Evolutionary conservation across 345 rosid species (phyloP).

Genomic region (Eucalyptus globulus): DNA sequence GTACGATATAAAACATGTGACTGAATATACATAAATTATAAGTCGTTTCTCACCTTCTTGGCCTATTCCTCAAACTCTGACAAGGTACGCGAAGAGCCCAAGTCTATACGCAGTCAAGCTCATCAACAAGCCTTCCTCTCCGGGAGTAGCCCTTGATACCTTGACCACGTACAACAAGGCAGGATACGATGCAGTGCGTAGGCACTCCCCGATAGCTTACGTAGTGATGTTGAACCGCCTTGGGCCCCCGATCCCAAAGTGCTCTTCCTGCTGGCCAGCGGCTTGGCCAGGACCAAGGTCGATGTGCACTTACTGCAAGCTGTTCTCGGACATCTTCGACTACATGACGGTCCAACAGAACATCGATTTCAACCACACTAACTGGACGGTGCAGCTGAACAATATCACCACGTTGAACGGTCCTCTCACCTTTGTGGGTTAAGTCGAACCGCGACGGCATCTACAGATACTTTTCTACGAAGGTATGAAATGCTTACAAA

Average conservation of each 20-base stretch:
- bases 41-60: no score
- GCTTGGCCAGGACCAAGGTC: slow-evolving; percentile 18
- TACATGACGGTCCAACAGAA: slow-evolving; percentile 33
- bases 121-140: neutral
- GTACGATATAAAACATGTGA: no score
- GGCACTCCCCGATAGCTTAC: slow-evolving; percentile 20
- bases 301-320: slow-evolving; percentile 48
- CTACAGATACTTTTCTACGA: neutral
- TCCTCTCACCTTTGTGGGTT: slow-evolving; percentile 51
- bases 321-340: slow-evolving; percentile 10
- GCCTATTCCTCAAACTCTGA: no score
- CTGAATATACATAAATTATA: no score
- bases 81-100: neutral
- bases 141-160: slow-evolving; percentile 14
- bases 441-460: neutral
- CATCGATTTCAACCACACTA: slow-evolving; percentile 22
- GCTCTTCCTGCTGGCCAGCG: slow-evolving; percentile 28
- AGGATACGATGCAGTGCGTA: slow-evolving; percentile 26
- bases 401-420: slow-evolving; percentile 30
- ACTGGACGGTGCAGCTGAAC: slow-evolving; percentile 19
- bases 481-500: neutral
- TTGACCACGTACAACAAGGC: slow-evolving; percentile 22
- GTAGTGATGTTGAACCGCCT: slow-evolving; percentile 34
- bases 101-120: neutral
- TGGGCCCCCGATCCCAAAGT: slow-evolving; percentile 25